These are phyloP conservation scores for Lecanicillium sp. DNA, from an alignment of 2,329 filamentous ascomycete genomes.

Conservation along the genomic window DNA sequence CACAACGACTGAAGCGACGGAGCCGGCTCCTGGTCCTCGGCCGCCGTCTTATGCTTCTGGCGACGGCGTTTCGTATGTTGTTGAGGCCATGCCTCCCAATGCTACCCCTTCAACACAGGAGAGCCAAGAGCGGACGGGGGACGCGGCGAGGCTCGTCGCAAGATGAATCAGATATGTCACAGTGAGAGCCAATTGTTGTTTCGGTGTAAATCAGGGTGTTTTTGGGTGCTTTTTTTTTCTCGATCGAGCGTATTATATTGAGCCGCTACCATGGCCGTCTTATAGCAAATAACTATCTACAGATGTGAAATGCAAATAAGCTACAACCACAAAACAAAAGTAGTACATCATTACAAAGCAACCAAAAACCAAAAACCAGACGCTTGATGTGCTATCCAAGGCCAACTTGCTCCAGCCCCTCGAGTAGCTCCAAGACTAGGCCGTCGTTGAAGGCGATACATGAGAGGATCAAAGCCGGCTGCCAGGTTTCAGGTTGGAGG, in stretches of 20 bases:
- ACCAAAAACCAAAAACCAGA: too few species aligned
- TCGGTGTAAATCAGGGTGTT: not conserved
- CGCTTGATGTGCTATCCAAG: too few species aligned
- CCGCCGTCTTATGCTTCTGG: slow-evolving; percentile 73
- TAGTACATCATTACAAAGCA: too few species aligned
- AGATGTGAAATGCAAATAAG: too few species aligned
- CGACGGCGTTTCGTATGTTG: slow-evolving; percentile 64
- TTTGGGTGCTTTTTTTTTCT: not conserved
- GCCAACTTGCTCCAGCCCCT: too few species aligned
- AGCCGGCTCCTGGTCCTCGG: slow-evolving; percentile 26
- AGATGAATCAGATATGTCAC: not conserved
- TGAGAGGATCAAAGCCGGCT: too few species aligned
- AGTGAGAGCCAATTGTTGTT: not conserved
- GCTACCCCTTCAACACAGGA: slow-evolving; percentile 17
- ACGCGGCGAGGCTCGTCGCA: not conserved
- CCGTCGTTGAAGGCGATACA: too few species aligned
- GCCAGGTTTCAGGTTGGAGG: too few species aligned
- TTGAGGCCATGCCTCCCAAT: slow-evolving; percentile 56
- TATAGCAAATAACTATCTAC: too few species aligned
- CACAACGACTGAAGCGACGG: slow-evolving; percentile 4
- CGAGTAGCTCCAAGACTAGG: too few species aligned
- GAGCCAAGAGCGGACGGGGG: not conserved
- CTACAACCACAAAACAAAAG: too few species aligned
- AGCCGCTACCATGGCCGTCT: too few species aligned
- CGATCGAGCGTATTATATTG: not conserved